phyloP scores from a whole-genome alignment of 495 filamentous ascomycete species.

The Penicillium samsonianum region DNA sequence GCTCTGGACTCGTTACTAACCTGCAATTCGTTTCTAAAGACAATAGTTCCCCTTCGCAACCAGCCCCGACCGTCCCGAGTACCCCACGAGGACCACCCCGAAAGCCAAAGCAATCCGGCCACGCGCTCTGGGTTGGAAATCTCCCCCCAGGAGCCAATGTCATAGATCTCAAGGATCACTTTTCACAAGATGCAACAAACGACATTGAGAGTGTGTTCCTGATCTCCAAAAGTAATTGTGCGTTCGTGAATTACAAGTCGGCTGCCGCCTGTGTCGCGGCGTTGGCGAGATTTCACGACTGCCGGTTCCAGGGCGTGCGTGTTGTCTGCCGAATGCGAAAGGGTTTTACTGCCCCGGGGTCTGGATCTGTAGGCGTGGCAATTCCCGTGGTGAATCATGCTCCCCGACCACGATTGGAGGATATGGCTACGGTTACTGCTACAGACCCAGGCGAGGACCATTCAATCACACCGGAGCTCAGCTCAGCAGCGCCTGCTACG shows the following conservation, averaged over 20 bases:
- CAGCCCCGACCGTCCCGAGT: slow-evolving; percentile 29
- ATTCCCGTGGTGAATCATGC: not conserved
- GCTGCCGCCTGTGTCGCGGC: slow-evolving; percentile 76
- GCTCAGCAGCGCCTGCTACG: slow-evolving; percentile 5
- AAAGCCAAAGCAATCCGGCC: slow-evolving; percentile 90
- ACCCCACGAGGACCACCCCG: slow-evolving; percentile 84
- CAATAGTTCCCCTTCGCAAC: slow-evolving; percentile 17
- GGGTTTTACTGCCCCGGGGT: slow-evolving; percentile 42
- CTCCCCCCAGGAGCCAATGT: slow-evolving; percentile 79
- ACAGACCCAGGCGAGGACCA: not conserved
- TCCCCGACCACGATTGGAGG: not conserved
- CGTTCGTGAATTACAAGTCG: slow-evolving; percentile 93
- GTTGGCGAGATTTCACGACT: slow-evolving; percentile 85
- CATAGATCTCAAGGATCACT: slow-evolving; percentile 83
- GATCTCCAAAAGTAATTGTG: slow-evolving; percentile 97
- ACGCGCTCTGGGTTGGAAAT: slow-evolving; percentile 97
- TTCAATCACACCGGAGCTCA: not conserved
- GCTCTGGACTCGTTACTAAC: slow-evolving; percentile 4
- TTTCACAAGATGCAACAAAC: slow-evolving; percentile 73
- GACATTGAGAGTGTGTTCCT: slow-evolving; percentile 90
- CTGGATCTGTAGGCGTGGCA: slow-evolving; percentile 15
- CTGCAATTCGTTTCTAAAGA: slow-evolving; percentile 17
- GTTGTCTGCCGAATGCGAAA: slow-evolving; percentile 90
- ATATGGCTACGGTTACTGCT: slow-evolving; percentile 9
- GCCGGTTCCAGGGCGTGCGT: slow-evolving; percentile 80